These are phyloP conservation scores for Cutaneotrichosporon sp. DNA, from an alignment of 1,284 basidiomycete genomes.

Conservation along the genomic window DNA sequence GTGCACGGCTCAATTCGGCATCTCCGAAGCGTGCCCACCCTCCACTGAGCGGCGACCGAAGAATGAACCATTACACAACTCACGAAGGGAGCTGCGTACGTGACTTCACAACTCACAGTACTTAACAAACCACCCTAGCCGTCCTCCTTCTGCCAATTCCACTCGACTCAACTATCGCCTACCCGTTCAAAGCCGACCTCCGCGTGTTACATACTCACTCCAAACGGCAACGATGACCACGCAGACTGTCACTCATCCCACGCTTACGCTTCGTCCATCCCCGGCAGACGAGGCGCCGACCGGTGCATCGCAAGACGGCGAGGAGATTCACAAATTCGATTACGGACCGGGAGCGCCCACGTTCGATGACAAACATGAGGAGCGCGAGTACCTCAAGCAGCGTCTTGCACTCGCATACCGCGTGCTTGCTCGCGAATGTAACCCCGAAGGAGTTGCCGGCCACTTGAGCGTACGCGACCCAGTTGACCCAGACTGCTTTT, in stretches of 20 bases:
- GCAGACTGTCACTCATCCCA: neutral
- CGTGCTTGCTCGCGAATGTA: conserved; percentile 54
- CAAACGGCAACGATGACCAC: neutral
- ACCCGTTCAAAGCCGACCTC: no score
- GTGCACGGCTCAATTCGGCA: no score
- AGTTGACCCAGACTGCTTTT: conserved; percentile 47
- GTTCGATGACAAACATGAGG: neutral
- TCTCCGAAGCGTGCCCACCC: no score
- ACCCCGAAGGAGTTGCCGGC: conserved; percentile 59
- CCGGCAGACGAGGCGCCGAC: neutral
- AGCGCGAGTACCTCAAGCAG: conserved; percentile 56
- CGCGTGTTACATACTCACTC: no score
- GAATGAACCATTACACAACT: no score
- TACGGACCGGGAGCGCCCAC: neutral
- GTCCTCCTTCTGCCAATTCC: no score
- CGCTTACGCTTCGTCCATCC: neutral
- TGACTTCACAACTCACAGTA: no score
- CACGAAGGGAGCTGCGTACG: no score
- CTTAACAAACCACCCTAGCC: no score
- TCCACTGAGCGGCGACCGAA: no score
- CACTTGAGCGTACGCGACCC: conserved; percentile 61
- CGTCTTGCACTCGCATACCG: conserved; percentile 47
- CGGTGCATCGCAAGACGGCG: neutral
- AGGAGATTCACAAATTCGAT: neutral
- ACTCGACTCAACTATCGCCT: no score